These are phyloP conservation scores for Leptoxyphium fumago DNA, from an alignment of 2,329 filamentous ascomycete genomes.

Conservation along the genomic window DNA sequence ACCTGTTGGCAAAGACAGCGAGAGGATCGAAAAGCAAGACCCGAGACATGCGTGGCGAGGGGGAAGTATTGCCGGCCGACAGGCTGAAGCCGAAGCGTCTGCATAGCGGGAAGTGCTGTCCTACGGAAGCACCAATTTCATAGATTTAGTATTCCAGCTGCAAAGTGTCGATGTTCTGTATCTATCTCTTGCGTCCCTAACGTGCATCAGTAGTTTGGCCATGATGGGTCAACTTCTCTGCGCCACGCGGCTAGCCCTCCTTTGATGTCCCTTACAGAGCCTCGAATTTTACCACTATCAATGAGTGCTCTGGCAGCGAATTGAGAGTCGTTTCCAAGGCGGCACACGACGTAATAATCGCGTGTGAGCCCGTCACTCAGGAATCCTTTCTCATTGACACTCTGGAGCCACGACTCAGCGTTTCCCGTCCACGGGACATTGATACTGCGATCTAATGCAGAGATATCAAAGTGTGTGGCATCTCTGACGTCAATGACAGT, in stretches of 20 bases:
- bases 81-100: conserved; percentile 36
- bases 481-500: conserved; percentile 72
- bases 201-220: conserved; percentile 39
- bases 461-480: conserved; percentile 70
- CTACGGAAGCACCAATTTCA: neutral
- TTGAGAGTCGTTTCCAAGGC: conserved; percentile 68
- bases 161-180: no score
- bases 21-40: conserved; percentile 36
- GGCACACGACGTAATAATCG: conserved; percentile 45
- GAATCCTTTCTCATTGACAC: conserved; percentile 10
- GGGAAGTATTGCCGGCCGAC: conserved; percentile 41
- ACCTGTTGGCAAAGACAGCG: conserved; percentile 40
- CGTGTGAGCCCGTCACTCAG: conserved; percentile 28
- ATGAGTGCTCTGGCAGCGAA: conserved; percentile 51
- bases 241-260: conserved; percentile 65
- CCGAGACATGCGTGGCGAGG: conserved; percentile 44
- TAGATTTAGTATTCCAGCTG: neutral
- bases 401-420: conserved; percentile 17
- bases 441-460: conserved; percentile 57
- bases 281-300: conserved; percentile 40
- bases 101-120: conserved; percentile 10
- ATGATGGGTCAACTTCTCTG: conserved; percentile 44
- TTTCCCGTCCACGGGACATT: conserved; percentile 55
- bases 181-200: no score
- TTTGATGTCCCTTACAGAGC: conserved; percentile 54